Evolutionary conservation across 179 eudicot species (phyloP).

Genomic region (Amaranthus tricolor): DNA sequence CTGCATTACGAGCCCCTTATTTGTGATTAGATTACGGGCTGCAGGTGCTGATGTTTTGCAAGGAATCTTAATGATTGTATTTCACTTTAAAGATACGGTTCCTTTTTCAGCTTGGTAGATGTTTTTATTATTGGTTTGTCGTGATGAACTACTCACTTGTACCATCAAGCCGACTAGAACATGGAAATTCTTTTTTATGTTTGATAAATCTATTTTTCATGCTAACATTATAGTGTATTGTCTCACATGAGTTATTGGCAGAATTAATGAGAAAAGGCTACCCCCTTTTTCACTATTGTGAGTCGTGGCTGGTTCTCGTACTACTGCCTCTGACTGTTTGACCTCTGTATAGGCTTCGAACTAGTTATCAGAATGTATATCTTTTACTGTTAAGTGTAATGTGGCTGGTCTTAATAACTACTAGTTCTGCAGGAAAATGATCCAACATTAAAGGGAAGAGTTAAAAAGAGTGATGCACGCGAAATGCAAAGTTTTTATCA

Average conservation of each 20-base stretch:
- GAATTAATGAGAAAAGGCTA: background rate
- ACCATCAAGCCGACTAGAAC: too few relatives aligned
- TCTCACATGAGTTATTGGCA: background rate
- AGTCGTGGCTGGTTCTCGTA: background rate
- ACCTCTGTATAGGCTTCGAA: background rate
- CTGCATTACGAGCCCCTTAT: background rate
- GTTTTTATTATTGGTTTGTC: background rate
- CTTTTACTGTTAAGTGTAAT: background rate
- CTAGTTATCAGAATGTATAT: background rate
- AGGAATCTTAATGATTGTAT: background rate
- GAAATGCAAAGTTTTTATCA: slow-evolving; percentile 99
- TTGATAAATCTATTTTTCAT: background rate
- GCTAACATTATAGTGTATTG: background rate
- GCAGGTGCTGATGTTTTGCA: background rate
- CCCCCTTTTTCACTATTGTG: background rate
- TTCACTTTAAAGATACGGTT: background rate
- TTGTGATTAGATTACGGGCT: background rate
- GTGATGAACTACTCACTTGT: too few relatives aligned
- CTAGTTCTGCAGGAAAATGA: slow-evolving; percentile 71
- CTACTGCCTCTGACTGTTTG: background rate
- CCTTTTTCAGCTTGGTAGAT: background rate
- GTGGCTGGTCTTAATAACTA: background rate
- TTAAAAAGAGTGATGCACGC: slow-evolving; percentile 92
- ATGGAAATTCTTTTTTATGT: background rate
- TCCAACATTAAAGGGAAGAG: slow-evolving; percentile 89